These are phyloP conservation scores for Globisporangium canariense DNA, from an alignment of 352 stramenopile species.

Conservation along the genomic window DNA sequence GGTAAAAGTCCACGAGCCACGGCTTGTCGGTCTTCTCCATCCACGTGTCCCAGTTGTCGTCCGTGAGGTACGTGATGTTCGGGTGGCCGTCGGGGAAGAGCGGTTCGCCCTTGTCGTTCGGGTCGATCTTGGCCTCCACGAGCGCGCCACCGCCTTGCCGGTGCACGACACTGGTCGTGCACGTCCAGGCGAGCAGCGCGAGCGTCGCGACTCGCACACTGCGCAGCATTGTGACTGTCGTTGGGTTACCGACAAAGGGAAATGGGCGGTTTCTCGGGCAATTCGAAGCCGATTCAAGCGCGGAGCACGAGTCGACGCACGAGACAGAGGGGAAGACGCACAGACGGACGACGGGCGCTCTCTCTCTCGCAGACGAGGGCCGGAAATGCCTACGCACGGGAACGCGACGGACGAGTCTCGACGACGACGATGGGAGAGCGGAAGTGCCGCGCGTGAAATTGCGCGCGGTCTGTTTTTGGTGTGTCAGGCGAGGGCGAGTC, in stretches of 20 bases:
- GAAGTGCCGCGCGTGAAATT: not conserved
- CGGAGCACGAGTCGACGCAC: not conserved
- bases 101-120: constrained; percentile 72
- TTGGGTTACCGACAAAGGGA: not conserved
- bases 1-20: constrained; percentile 86
- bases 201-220: constrained; percentile 11
- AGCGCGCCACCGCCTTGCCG: constrained; percentile 4
- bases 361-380: not conserved
- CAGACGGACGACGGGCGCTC: not conserved
- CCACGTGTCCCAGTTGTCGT: constrained; percentile 77
- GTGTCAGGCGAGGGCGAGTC: not conserved
- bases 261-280: not conserved
- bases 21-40: constrained; percentile 72
- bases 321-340: not conserved
- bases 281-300: constrained; percentile 3
- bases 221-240: not conserved
- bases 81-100: constrained; percentile 78
- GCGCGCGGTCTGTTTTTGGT: not conserved
- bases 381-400: not conserved
- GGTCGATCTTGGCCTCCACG: constrained; percentile 39
- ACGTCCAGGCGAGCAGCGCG: constrained; percentile 10
- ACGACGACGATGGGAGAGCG: not conserved
- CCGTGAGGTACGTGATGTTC: constrained; percentile 85
- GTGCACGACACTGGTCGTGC: constrained; percentile 4
- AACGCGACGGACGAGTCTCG: not conserved